phyloP scores from a whole-genome alignment of 139 green algal genomes.

The Chlamydomonas sphaeroides region DNA sequence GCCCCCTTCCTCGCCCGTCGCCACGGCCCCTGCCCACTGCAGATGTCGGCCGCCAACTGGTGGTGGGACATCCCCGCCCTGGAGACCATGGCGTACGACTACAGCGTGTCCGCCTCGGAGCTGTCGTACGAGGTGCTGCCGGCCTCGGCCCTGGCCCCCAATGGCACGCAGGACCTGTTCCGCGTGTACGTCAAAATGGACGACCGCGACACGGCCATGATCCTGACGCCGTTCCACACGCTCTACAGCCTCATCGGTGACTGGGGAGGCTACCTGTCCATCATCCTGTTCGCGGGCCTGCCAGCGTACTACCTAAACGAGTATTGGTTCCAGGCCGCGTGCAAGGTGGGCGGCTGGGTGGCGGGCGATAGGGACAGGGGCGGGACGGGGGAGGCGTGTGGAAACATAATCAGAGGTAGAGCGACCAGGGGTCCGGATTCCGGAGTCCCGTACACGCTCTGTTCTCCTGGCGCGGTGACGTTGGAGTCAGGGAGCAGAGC shows the following conservation, averaged over 20 bases:
- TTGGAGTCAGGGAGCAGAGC: background rate
- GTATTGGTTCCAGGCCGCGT: background rate
- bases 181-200: background rate
- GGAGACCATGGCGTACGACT: background rate
- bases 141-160: no score
- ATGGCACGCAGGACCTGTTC: background rate
- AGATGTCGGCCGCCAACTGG: background rate
- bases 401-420: background rate
- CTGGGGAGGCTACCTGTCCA: constrained; percentile 6
- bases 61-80: background rate
- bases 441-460: no score
- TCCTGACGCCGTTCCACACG: background rate
- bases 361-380: no score
- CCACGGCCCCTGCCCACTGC: no score
- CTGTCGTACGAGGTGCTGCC: background rate
- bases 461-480: background rate
- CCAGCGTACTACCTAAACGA: background rate
- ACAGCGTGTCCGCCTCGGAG: background rate
- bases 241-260: background rate
- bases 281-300: background rate
- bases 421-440: no score
- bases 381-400: background rate
- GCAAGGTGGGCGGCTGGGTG: background rate
- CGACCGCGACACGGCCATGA: background rate
- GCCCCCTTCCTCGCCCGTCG: no score